A percentile compares a stretch with the other conserved stretches of the same genome.
These are phyloP conservation scores for Capsella bursapastoris DNA, from an alignment of 345 rosid species.

Conservation along the genomic window DNA sequence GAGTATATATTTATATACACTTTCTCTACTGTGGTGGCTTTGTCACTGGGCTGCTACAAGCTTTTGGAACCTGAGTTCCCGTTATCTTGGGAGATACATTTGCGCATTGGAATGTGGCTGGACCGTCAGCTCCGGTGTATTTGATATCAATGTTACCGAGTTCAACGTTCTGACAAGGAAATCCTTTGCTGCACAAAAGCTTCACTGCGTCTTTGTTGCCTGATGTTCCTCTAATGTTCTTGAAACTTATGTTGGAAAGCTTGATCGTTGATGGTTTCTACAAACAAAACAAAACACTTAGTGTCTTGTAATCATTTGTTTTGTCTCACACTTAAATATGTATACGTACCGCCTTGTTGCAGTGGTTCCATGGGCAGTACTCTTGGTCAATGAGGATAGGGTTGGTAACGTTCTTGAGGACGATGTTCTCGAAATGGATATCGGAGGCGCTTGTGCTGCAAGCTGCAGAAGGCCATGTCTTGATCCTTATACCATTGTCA, in stretches of 20 bases:
- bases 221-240: slow-evolving; percentile 54
- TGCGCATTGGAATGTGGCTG: slow-evolving; percentile 44
- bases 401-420: slow-evolving; percentile 58
- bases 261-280: slow-evolving; percentile 41
- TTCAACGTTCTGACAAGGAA: slow-evolving; percentile 52
- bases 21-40: slow-evolving; percentile 33
- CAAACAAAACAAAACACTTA: neutral
- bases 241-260: slow-evolving; percentile 35
- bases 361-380: slow-evolving; percentile 43
- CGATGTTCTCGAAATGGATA: slow-evolving; percentile 50
- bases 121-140: slow-evolving; percentile 45
- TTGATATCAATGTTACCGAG: slow-evolving; percentile 47
- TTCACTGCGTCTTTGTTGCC: slow-evolving; percentile 50
- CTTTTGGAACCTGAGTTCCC: slow-evolving; percentile 42
- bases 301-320: neutral
- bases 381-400: slow-evolving; percentile 78
- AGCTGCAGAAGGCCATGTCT: slow-evolving; percentile 61
- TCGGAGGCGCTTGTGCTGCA: slow-evolving; percentile 50
- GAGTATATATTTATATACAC: slow-evolving; percentile 18
- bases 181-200: slow-evolving; percentile 53
- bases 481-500: slow-evolving; percentile 74
- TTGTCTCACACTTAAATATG: neutral
- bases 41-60: slow-evolving; percentile 43
- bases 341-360: slow-evolving; percentile 35
- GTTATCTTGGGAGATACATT: slow-evolving; percentile 48